Evolutionary conservation across 192 early-diverging fungal genomes (phyloP), one percentile per base, ranked within the genome.

Genomic region (Coemansia brasiliensis): DNA sequence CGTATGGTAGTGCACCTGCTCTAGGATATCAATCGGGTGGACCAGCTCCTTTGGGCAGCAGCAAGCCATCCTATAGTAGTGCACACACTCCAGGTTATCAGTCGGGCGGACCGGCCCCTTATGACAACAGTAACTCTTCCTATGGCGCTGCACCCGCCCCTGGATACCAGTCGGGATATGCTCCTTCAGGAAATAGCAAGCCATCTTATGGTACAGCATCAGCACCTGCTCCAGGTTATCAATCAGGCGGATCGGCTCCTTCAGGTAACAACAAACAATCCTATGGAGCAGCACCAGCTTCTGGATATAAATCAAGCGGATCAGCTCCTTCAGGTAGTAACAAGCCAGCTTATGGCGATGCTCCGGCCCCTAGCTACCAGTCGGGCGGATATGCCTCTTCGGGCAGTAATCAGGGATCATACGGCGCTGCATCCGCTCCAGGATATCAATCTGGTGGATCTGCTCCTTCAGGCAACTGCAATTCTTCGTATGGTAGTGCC

Each of bases 1-100:
- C 46, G 0, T 52, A 57, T 32, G 29, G 18, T 22, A 32, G 57
- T 22, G 57, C 57, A 10, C 57, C 64, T 20, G 52, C 43, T 35
- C 42, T 50, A 39, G 39, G 17, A 5, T 40, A 40, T 16, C 39
- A 40, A 16, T 40, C 39, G 39, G 16, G 39, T 8, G 39, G 39
- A n/a, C 13, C 57, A 5, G 45, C 45, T 48, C 43, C 56, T 12
- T 40, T 12, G 8, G 39, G 39, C 2, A 16, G 13, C 35, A 26
- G 39, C 46, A 52, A 60, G 37, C 49, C 37, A 4, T 52, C 59
- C 4, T 60, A 41, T 20, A 46, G 46, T 11, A 24, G 35, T 59
- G 57, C 56, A 5, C 42, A 26, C 8, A 17, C 56, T n/a, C 18
- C 57, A 16, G 55, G 24, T 12, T 27, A 57, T 27, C 13, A 45